A percentile compares a stretch with the other conserved stretches of the same genome.
Evolutionary conservation across 2,329 filamentous ascomycete genomes (phyloP).

Genomic region (Penicillium polonicum): DNA sequence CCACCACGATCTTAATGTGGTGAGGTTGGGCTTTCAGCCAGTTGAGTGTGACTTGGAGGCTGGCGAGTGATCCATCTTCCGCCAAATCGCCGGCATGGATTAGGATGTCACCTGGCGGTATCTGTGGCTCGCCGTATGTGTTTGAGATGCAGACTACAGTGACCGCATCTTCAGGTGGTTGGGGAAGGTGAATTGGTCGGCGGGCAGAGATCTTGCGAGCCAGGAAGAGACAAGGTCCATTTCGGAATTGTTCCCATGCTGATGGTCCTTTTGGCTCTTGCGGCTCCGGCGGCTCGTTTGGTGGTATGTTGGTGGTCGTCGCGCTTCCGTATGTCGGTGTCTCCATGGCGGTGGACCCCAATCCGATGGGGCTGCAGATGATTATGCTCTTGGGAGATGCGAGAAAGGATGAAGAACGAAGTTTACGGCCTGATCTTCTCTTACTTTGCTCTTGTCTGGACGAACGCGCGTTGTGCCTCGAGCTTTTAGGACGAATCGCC

Average conservation of each 20-base stretch:
- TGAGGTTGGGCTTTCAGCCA: conserved; percentile 1
- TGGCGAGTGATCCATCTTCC: not conserved
- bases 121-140: not conserved
- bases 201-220: not conserved
- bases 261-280: not conserved
- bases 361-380: not conserved
- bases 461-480: too few species aligned
- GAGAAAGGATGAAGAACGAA: not conserved
- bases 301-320: not conserved
- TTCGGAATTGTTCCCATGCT: not conserved
- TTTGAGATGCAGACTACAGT: not conserved
- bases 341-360: not conserved
- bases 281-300: not conserved
- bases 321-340: too few species aligned
- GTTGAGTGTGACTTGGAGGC: not conserved
- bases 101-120: not conserved
- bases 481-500: not conserved
- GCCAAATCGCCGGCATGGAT: not conserved
- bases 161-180: not conserved
- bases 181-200: not conserved
- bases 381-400: not conserved
- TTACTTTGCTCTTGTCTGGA: too few species aligned
- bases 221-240: not conserved
- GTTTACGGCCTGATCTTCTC: too few species aligned
- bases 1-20: not conserved